phyloP scores from a whole-genome alignment of 2,329 filamentous ascomycete species.

The Ramularia endophylla region DNA sequence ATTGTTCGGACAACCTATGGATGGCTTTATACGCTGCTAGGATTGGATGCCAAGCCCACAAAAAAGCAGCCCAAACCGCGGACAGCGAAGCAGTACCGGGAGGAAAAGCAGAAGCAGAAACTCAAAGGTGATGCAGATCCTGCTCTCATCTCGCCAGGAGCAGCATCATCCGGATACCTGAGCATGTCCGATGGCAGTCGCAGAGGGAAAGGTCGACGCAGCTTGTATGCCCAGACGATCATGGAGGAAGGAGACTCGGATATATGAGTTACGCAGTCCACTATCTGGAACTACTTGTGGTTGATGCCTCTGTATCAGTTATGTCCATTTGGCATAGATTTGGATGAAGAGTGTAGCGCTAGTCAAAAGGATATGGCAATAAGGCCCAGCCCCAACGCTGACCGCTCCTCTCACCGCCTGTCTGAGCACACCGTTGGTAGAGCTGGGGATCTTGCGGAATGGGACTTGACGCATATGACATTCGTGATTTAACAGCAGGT shows the following conservation, averaged over 20 bases:
- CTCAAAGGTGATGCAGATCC: conserved; percentile 9
- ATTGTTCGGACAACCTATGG: conserved; percentile 53
- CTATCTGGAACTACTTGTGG: too few relatives aligned
- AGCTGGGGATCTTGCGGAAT: too few relatives aligned
- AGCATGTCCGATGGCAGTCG: conserved; percentile 26
- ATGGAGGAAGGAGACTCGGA: conserved; percentile 63
- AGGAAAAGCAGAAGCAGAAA: conserved; percentile 23
- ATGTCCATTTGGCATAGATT: too few relatives aligned
- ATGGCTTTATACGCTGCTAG: conserved; percentile 25
- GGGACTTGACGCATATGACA: too few relatives aligned
- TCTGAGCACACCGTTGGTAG: too few relatives aligned
- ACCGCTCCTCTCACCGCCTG: too few relatives aligned
- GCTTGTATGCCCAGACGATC: conserved; percentile 60
- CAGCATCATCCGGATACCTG: conserved; percentile 15
- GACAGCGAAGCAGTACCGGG: conserved; percentile 29
- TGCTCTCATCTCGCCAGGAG: conserved; percentile 12
- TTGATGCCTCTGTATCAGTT: too few relatives aligned
- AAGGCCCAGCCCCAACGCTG: too few relatives aligned
- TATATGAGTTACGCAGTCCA: conserved; percentile 35
- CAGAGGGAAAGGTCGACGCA: conserved; percentile 39
- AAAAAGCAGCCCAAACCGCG: conserved; percentile 13
- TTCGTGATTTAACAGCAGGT: too few relatives aligned
- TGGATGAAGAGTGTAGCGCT: too few relatives aligned
- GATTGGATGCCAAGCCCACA: conserved; percentile 16
- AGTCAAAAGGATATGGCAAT: too few relatives aligned